Percentiles rank a stretch among this genome's conserved stretches.
Conservation (phyloP, 169 alveolate genomes). For the Fabrea salina region DNA sequence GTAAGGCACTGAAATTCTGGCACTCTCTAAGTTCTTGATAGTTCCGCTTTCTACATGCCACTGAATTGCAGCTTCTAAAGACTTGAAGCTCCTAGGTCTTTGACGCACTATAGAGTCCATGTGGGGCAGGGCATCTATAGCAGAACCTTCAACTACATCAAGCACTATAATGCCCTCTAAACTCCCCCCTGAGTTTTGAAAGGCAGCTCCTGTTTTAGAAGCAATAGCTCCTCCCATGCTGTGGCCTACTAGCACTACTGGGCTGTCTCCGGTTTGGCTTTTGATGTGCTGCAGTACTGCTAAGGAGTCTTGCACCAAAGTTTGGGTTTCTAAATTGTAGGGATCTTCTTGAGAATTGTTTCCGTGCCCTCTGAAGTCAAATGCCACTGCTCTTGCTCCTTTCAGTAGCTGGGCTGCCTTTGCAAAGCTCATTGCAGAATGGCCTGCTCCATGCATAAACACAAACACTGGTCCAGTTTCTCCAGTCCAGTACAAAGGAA, state of each 20-base stretch:
- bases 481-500: conserved; percentile 76
- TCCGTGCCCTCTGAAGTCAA: conserved; percentile 87
- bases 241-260: conserved; percentile 78
- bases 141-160: conserved; percentile 90
- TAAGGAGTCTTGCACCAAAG: conserved; percentile 60
- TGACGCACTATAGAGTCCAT: conserved; percentile 82
- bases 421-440: conserved; percentile 77
- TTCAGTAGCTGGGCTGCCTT: conserved; percentile 56
- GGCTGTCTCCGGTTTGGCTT: conserved; percentile 42
- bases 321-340: conserved; percentile 51
- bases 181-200: background rate
- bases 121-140: conserved; percentile 88
- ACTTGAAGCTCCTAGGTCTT: conserved; percentile 78
- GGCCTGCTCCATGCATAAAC: conserved; percentile 88
- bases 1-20: conserved; percentile 82
- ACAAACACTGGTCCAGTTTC: conserved; percentile 69
- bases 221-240: conserved; percentile 85
- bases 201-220: conserved; percentile 21
- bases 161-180: conserved; percentile 75
- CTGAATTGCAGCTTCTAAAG: conserved; percentile 77
- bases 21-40: conserved; percentile 75
- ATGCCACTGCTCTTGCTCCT: conserved; percentile 58
- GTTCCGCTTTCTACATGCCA: conserved; percentile 74
- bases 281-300: conserved; percentile 54
- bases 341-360: conserved; percentile 42